Base-by-base conservation (phyloP, 129 eudicot genomes). In the Chrysanthemum makinoi region DNA sequence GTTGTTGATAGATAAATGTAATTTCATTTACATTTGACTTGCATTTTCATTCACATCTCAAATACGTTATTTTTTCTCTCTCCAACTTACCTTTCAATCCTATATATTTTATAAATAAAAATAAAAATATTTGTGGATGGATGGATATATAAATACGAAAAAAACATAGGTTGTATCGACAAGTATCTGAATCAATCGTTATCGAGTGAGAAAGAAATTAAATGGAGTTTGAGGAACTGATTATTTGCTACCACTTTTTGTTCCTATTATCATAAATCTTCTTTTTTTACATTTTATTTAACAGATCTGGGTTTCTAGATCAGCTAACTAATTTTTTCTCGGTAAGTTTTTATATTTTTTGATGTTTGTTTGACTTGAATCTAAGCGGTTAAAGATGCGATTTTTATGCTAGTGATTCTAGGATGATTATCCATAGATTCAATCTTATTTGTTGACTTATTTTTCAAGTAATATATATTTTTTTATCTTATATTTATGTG, bases 151-250 rank as follows among this genome's bases (percentile, higher is more conserved):
- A 16, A 5, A 39, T 19, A 62, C 28, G 1, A 1, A 15, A 52
- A 16, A 62, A 24, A 52, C 85, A 74, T 81, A 65, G 85, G 72
- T 81, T 66, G 79, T 81, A 81, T 81, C 85, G 82, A 75, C 48
- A 19, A 59, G 70, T 56, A 35, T 56, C 78, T 17, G 62, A 35
- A 59, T 76, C 81, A 65, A 77, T 81, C 85, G 82, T 77, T 81
- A 72, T 81, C 85, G 72, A 77, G 73, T 77, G 56, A 51, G 56
- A 52, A 52, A 52, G 6, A 52, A 52, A 52, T 67, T 68, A 76
- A 61, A 72, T 77, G 72, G 74, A 75, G 77, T 65, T 66, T 35
- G 79, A 72, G 73, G 79, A 55, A 67, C 53, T 76, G 26, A 72
- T 80, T 52, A 52, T 62, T 81, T 73, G 79, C 72, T 73, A 72